Evolutionary conservation across 2,329 filamentous ascomycete species (phyloP).

Genomic region (Botryotinia globosa): DNA sequence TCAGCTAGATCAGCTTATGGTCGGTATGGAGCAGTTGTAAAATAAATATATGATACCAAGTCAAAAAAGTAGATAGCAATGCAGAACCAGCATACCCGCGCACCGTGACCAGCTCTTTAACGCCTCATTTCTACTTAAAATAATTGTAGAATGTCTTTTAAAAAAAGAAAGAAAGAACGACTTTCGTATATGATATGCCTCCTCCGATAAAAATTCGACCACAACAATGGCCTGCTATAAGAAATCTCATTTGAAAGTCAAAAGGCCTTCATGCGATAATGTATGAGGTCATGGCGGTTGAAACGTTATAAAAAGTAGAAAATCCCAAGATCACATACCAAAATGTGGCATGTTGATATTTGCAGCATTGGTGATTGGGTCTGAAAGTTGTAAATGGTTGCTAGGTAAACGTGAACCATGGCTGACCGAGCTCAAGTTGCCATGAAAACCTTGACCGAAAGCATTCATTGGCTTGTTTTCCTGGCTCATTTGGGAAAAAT

Average conservation of each 20-base stretch:
- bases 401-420: slow-evolving; percentile 10
- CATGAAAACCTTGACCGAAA: slow-evolving; percentile 22
- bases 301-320: slow-evolving; percentile 6
- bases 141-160: slow-evolving; percentile 7
- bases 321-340: slow-evolving; percentile 22
- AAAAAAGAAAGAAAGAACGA: slow-evolving; percentile 2
- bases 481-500: slow-evolving; percentile 6
- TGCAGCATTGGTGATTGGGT: slow-evolving; percentile 8
- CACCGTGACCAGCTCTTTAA: slow-evolving; percentile 7
- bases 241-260: slow-evolving; percentile 2
- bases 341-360: slow-evolving; percentile 23
- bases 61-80: slow-evolving; percentile 27
- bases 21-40: slow-evolving; percentile 57
- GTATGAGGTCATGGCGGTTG: background rate
- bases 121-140: slow-evolving; percentile 9
- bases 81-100: slow-evolving; percentile 18
- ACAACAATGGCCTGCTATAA: slow-evolving; percentile 14
- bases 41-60: slow-evolving; percentile 29
- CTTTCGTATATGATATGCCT: slow-evolving; percentile 12
- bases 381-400: slow-evolving; percentile 18
- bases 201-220: slow-evolving; percentile 8
- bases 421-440: slow-evolving; percentile 26
- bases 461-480: slow-evolving; percentile 12
- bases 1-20: slow-evolving; percentile 34
- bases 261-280: slow-evolving; percentile 8